Conservation (phyloP, 202 grass and related monocot species). For the Bolboschoenoplectus hybrid region DNA sequence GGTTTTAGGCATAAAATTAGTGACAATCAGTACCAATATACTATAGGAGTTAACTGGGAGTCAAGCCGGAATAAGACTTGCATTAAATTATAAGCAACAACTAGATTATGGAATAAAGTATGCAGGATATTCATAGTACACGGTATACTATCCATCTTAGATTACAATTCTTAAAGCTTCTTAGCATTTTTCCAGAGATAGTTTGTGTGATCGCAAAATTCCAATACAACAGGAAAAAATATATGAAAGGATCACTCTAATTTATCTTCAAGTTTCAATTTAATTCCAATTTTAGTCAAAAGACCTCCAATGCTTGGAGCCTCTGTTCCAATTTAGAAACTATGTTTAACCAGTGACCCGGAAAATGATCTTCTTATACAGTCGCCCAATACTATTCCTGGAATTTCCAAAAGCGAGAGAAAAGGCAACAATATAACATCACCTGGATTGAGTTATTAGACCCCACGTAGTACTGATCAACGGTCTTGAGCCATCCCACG, state of each 20-base stretch:
- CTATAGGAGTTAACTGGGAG: neutral
- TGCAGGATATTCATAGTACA: neutral
- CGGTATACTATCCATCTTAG: neutral
- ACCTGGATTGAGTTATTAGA: conserved; percentile 76
- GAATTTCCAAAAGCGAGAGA: neutral
- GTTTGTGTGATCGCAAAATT: neutral
- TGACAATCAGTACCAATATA: conserved; percentile 2
- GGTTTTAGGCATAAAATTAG: neutral
- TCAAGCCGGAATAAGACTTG: neutral
- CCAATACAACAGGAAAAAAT: neutral
- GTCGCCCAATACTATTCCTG: neutral
- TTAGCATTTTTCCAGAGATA: neutral
- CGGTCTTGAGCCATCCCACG: conserved; percentile 70
- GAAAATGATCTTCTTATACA: neutral
- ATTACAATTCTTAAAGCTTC: conserved; percentile 3
- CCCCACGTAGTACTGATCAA: conserved; percentile 69
- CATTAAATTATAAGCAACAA: neutral
- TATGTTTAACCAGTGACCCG: neutral
- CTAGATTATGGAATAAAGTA: neutral
- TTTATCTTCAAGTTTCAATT: neutral
- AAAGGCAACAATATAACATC: neutral
- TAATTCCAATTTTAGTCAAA: neutral
- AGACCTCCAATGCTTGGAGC: neutral
- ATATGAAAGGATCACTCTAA: neutral
- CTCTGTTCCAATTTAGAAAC: conserved; percentile 3